Base-by-base conservation (phyloP, 1,284 basidiomycete species). In the Sphaerobolus stellatus region DNA sequence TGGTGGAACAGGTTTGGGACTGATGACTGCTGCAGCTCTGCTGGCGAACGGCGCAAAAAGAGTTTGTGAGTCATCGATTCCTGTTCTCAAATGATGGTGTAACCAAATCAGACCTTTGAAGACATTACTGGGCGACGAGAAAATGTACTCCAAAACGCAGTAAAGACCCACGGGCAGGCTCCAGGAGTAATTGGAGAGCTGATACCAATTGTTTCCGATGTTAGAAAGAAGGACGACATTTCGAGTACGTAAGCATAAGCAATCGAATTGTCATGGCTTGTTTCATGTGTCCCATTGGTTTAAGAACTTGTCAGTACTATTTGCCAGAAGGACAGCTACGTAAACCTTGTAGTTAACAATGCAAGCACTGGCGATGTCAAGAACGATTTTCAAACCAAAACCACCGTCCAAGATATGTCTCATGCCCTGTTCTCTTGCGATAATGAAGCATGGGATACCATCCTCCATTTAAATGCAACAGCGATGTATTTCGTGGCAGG, bases 201-300 rank as follows among this genome's bases (percentile, higher is more conserved):
- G 20, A 33, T 56, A 28, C 48, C 54, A 6, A 18, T 56, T 20
- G 41, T 44, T 24, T 30, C 36, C 27, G 54, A 56, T 33, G 43
- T 56, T 11, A 45, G 36, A 8, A 56, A 56, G 54, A 56, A 56
- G 36, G 54, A 56, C 14, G 54, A 56, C 45, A 56, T 56, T 22
- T 18, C 50, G 33, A 36, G 54, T 56, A 44, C n/a, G n/a, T 24
- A 18, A 7, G 29, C 33, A 36, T 38, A n/a, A n/a, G n/a, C n/a
- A n/a, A n/a, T n/a, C n/a, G 22, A 16, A 36, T 41, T 24, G 9
- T n/a, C 31, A 36, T 18, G 4, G n/a, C 25, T 18, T 27, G 25
- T 20, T 28, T 16, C 14, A 13, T 14, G 31, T 2, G 18, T 16
- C 34, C 8, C 1, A 41, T 27, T 51, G 54, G 24, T 13, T 41